A percentile compares a stretch with the other conserved stretches of the same genome.
phyloP scores from a whole-genome alignment of 169 alveolate genomes.

The Fabrea salina region DNA sequence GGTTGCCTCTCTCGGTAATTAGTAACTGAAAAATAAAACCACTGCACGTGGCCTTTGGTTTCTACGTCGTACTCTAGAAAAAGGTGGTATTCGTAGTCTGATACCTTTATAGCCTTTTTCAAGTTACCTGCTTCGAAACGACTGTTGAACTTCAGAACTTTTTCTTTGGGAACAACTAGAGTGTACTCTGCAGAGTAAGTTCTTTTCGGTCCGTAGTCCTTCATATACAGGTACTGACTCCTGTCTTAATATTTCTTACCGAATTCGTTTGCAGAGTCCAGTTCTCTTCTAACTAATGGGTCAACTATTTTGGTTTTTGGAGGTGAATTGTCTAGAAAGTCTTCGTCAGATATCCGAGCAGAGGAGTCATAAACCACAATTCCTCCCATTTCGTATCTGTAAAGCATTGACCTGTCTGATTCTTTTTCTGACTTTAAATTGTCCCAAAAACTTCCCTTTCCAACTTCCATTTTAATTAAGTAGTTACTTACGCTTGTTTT shows the following conservation, averaged over 20 bases:
- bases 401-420: slow-evolving; percentile 5
- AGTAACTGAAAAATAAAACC: slow-evolving; percentile 84
- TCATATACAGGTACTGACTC: not conserved
- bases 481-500: too few species aligned
- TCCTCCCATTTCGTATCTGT: not conserved
- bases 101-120: slow-evolving; percentile 42
- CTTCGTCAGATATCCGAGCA: slow-evolving; percentile 3
- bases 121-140: slow-evolving; percentile 72
- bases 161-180: not conserved
- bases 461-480: too few species aligned
- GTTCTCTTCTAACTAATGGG: not conserved
- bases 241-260: not conserved
- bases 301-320: not conserved
- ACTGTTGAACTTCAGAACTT: slow-evolving; percentile 55
- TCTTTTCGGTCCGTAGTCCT: not conserved
- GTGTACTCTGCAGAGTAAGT: not conserved
- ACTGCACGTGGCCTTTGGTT: slow-evolving; percentile 86
- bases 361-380: slow-evolving; percentile 8
- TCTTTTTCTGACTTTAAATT: too few species aligned
- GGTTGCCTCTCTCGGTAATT: slow-evolving; percentile 40
- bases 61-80: slow-evolving; percentile 73
- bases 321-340: not conserved
- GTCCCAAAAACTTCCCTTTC: too few species aligned
- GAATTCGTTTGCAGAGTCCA: not conserved
- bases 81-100: slow-evolving; percentile 73